Conservation (phyloP, 192 early-diverging fungal species). For the Linnemannia exigua region DNA sequence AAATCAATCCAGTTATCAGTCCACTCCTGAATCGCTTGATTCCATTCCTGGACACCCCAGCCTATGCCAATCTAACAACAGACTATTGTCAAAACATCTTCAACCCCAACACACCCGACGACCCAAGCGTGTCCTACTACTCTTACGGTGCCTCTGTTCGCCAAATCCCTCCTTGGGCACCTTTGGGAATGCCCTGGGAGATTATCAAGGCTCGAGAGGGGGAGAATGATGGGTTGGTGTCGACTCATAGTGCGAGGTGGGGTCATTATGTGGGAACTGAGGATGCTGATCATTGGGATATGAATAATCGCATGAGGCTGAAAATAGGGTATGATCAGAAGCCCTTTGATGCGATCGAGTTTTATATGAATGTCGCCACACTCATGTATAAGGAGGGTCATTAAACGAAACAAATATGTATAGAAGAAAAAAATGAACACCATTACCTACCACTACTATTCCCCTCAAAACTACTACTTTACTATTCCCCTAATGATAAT, state of each 20-base stretch:
- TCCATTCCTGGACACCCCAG: slow-evolving; percentile 88
- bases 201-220: slow-evolving; percentile 86
- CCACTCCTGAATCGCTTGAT: slow-evolving; percentile 60
- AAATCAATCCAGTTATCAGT: background rate
- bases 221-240: slow-evolving; percentile 94
- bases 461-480: background rate
- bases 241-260: slow-evolving; percentile 86
- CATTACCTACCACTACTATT: background rate
- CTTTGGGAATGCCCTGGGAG: slow-evolving; percentile 83
- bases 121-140: slow-evolving; percentile 82
- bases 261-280: slow-evolving; percentile 88
- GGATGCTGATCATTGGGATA: slow-evolving; percentile 91
- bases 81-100: slow-evolving; percentile 92
- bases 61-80: slow-evolving; percentile 93
- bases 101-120: slow-evolving; percentile 89
- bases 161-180: slow-evolving; percentile 78
- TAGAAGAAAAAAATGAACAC: too few relatives aligned
- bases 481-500: background rate
- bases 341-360: slow-evolving; percentile 77
- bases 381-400: slow-evolving; percentile 27
- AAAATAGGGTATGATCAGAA: slow-evolving; percentile 58
- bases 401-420: too few relatives aligned
- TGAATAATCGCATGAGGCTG: slow-evolving; percentile 67
- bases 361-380: slow-evolving; percentile 77
- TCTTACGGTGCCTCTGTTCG: slow-evolving; percentile 87